Base-by-base conservation (phyloP, 441 rosid genomes). In the Manihot esculenta region DNA sequence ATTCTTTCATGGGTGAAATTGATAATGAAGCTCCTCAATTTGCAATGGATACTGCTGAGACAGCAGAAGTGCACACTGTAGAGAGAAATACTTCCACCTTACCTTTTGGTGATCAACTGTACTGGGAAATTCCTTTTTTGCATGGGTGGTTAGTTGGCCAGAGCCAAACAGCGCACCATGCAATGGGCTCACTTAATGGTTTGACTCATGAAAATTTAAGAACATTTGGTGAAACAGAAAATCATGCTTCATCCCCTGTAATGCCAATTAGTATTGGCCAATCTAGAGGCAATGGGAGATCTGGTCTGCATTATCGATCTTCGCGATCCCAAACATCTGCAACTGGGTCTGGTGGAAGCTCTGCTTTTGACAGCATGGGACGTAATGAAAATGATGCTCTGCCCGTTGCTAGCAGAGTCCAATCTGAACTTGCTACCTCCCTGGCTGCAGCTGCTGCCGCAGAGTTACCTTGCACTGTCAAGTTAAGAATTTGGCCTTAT, bases 61-160 rank as follows among this genome's bases (percentile, higher is more conserved):
- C 85, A 42, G 85, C 77, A 73, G 93, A 89, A 81, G 66, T 78
- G 58, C 94, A 78, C 75, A 76, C 85, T 73, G 82, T 68, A 63
- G 90, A 82, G 75, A 80, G 87, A 85, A 82, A 80, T 73, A 84
- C 78, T 74, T 86, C 80, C 62, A 72, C 78, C 71, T 80, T 84
- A 20, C 83, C 85, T 26, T 75, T 83, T 64, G 78, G 91, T 49
- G 91, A 91, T 72, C 85, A 85, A 71, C 77, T 80, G 18, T 80
- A 77, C 61, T 89, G 94, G 96, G 91, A 90, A 80, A 73, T 90
- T 27, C 92, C 97, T n/a, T 92, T 90, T 64, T 67, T 88, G 83
- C 91, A 88, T 76, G 94, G 96, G 70, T 89, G 92, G 96, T 75
- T 90, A 72, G 84, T 85, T 79, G 91, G 89, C 72, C 92, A 85